A percentile compares a stretch with the other conserved stretches of the same genome.
These are phyloP conservation scores for Forsythia viridissima DNA, from an alignment of 257 asterid genomes.

Conservation along the genomic window DNA sequence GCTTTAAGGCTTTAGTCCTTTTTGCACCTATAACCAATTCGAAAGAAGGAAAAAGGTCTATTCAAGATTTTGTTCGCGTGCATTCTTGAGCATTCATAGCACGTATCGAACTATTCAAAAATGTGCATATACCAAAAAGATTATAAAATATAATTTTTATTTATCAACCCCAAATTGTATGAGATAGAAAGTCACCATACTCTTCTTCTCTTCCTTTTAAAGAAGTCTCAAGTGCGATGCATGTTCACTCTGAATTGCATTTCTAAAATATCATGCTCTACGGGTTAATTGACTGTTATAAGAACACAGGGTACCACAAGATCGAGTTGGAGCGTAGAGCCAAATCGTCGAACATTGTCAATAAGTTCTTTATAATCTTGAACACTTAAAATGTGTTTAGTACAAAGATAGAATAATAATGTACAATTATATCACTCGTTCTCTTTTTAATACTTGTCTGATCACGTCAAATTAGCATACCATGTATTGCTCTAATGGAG, in stretches of 20 bases:
- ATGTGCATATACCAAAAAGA: background rate
- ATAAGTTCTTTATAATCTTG: background rate
- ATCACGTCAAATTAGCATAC: too few relatives aligned
- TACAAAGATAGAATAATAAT: too few relatives aligned
- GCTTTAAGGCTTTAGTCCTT: constrained; percentile 26
- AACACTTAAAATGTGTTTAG: too few relatives aligned
- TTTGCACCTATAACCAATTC: constrained; percentile 18
- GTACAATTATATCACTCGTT: too few relatives aligned
- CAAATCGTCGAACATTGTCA: background rate
- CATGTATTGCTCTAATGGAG: too few relatives aligned
- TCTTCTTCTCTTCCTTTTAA: background rate
- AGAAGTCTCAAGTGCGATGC: background rate
- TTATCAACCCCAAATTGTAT: too few relatives aligned
- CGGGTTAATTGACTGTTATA: background rate
- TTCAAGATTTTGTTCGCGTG: constrained; percentile 10
- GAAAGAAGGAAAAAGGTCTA: constrained; percentile 6
- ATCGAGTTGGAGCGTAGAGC: background rate
- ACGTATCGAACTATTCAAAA: constrained; percentile 2
- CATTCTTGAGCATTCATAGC: constrained; percentile 9
- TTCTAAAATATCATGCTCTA: background rate
- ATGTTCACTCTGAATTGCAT: background rate
- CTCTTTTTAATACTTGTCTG: too few relatives aligned
- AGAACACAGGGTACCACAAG: background rate
- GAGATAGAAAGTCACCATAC: too few relatives aligned
- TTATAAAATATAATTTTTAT: background rate